Base-by-base conservation (phyloP, 108 stramenopile genomes). In the Skeletonema costatum region DNA sequence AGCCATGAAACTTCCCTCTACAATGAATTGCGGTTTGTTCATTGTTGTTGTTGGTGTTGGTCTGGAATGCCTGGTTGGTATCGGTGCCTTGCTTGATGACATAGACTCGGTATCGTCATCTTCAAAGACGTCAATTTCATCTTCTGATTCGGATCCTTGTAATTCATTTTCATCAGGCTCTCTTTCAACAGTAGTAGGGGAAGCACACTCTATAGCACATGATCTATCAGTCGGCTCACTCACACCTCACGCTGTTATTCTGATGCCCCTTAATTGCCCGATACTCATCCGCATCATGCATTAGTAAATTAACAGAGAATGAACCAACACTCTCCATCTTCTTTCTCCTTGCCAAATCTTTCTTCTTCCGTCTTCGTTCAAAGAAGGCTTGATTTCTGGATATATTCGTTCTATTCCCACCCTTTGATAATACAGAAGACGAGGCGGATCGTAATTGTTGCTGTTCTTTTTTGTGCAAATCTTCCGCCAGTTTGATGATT, bases 301-400 rank as follows among this genome's bases (percentile, higher is more conserved):
- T n/a, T 7, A 84, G 38, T 62, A 84, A 64, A 70, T 84, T 84
- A n/a, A 84, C 76, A 30, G 83, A 84, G 39, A 84, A 84, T 2
- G 77, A 78, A 17, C 83, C 83, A 11, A 84, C 76, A 39, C 77
- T 74, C 16, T 84, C 83, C 31, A 78, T 59, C 60, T 79, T 78
- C 60, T 39, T 61, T 36, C 78, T 58, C 42, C 78, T 59, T 62
- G 71, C 59, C 14, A 48, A 21, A 39, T 80, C 78, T 61, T 51
- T 75, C 21, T 51, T 50, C 42, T 62, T 77, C 14, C 66, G 72
- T 59, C 78, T 39, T 41, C 68, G 21, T 32, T 78, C 73, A 68
- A 79, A 84, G 53, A 68, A 67, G 14, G 66, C 77, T 42, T 78
- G 78, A 39, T 70, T 64, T 21, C 74, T 32, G 10, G 66, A 70